These are phyloP conservation scores for Yamadazyma kanchanaburiensis DNA, from an alignment of 1,139 yeast genomes.

Conservation along the genomic window DNA sequence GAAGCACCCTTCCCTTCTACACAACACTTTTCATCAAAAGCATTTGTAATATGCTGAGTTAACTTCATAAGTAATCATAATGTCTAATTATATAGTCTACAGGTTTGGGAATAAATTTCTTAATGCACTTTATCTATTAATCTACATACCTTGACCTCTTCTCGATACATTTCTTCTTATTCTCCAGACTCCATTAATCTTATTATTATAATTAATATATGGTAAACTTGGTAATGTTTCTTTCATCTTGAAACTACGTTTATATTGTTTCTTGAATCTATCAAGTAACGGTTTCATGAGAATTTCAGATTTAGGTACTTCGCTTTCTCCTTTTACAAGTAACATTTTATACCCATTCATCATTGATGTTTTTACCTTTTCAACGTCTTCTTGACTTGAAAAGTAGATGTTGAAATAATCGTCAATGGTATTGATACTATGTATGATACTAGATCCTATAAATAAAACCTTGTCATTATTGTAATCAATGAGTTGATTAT, in stretches of 20 bases:
- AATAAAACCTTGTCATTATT: slow-evolving; percentile 15
- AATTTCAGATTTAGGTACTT: slow-evolving; percentile 36
- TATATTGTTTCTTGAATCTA: slow-evolving; percentile 9
- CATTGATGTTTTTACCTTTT: slow-evolving; percentile 10
- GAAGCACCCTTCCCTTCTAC: no score
- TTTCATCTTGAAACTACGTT: slow-evolving; percentile 12
- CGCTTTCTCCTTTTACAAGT: slow-evolving; percentile 65
- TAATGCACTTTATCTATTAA: no score
- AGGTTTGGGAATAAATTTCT: no score
- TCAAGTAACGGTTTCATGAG: slow-evolving; percentile 21
- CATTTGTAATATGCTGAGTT: no score
- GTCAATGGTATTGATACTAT: slow-evolving; percentile 51
- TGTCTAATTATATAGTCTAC: no score
- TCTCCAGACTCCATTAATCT: slow-evolving; percentile 60
- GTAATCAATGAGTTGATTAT: slow-evolving; percentile 13
- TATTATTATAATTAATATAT: slow-evolving; percentile 47
- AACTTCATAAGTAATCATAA: no score
- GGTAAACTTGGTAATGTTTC: slow-evolving; percentile 31
- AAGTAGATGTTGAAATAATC: slow-evolving; percentile 54
- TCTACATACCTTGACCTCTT: no score
- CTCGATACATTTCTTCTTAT: slow-evolving; percentile 63
- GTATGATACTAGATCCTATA: slow-evolving; percentile 51
- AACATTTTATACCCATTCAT: slow-evolving; percentile 33
- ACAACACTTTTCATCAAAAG: no score
- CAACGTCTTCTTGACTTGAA: slow-evolving; percentile 29